These are phyloP conservation scores for Hyphodiscus hymeniophilus DNA, from an alignment of 495 filamentous ascomycete species.

Conservation along the genomic window DNA sequence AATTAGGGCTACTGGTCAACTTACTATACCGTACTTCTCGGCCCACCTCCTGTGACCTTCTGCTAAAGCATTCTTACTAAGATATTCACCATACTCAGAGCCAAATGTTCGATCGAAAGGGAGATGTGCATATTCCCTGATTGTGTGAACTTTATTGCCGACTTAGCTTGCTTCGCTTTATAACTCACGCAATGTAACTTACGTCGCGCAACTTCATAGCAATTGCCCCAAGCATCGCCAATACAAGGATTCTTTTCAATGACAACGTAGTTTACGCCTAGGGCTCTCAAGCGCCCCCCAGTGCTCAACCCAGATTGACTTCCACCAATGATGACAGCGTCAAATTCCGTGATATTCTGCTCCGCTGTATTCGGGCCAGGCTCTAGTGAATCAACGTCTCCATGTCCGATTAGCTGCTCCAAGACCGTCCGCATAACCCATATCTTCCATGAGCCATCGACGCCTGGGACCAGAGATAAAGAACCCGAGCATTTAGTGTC, in stretches of 20 bases:
- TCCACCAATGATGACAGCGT: constrained; percentile 11
- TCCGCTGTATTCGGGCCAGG: neutral
- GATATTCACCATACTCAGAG: constrained; percentile 23
- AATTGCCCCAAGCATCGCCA: constrained; percentile 13
- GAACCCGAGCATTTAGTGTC: neutral
- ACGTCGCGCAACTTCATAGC: constrained; percentile 13
- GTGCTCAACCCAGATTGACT: constrained; percentile 10
- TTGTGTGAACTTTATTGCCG: constrained; percentile 27
- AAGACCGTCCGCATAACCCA: constrained; percentile 14
- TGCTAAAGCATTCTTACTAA: constrained; percentile 10
- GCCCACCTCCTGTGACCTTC: neutral
- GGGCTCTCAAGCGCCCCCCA: constrained; percentile 10
- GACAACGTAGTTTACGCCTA: constrained; percentile 12
- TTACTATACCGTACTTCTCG: constrained; percentile 4
- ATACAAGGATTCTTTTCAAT: constrained; percentile 9
- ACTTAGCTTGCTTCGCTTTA: too few relatives aligned
- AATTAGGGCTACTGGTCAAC: constrained; percentile 12
- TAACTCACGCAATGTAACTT: neutral
- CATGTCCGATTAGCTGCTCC: constrained; percentile 4
- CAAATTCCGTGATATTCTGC: constrained; percentile 2
- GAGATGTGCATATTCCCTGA: constrained; percentile 24
- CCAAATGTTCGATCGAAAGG: constrained; percentile 29
- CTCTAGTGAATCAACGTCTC: constrained; percentile 8
- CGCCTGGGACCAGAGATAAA: neutral
- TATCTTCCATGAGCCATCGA: constrained; percentile 6